Evolutionary conservation across 1,284 basidiomycete species (phyloP).

Genomic region (Pterula multifida): DNA sequence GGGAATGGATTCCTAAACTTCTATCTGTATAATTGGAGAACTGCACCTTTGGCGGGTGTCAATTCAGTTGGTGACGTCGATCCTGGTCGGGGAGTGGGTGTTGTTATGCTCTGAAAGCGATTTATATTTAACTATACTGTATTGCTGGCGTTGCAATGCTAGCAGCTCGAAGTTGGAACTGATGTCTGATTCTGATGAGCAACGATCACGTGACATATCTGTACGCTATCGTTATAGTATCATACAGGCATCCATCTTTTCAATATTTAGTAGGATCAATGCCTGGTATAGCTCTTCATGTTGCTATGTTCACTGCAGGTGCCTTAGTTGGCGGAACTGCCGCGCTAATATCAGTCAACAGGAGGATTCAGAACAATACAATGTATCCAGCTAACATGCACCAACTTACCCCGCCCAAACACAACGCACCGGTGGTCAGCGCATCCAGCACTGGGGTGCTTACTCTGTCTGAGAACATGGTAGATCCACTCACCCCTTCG

Average conservation of each 20-base stretch:
- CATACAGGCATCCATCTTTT: no score
- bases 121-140: background rate
- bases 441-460: constrained; percentile 24
- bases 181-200: no score
- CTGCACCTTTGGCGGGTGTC: constrained; percentile 64
- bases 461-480: constrained; percentile 16
- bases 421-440: constrained; percentile 20
- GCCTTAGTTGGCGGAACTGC: constrained; percentile 42
- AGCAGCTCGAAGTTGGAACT: no score
- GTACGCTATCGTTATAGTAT: no score
- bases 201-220: no score
- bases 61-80: constrained; percentile 33
- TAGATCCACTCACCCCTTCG: constrained; percentile 12
- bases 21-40: constrained; percentile 92
- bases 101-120: constrained; percentile 56
- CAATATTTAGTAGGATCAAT: no score
- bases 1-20: constrained; percentile 87
- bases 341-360: background rate
- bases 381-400: constrained; percentile 6
- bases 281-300: constrained; percentile 38
- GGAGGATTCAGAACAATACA: constrained; percentile 14
- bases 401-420: constrained; percentile 4
- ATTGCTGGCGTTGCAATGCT: no score
- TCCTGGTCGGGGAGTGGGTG: constrained; percentile 64
- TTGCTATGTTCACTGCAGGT: constrained; percentile 62